phyloP scores from a whole-genome alignment of 495 filamentous ascomycete species.

The Hypomontagnella monticulosa region DNA sequence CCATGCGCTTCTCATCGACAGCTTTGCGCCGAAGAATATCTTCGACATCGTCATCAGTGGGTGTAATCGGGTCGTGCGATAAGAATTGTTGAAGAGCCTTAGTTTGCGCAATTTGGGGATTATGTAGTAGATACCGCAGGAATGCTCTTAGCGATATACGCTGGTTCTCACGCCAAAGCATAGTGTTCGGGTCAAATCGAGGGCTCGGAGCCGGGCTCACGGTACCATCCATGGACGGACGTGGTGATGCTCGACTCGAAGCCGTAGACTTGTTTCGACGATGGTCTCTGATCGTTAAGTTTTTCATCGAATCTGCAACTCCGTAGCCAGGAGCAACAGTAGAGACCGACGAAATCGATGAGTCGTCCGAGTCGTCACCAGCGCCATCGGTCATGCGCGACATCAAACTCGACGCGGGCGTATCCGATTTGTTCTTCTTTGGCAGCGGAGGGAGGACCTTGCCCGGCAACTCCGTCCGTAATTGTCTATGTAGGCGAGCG shows the following conservation, averaged over 20 bases:
- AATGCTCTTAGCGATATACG: conserved; percentile 92
- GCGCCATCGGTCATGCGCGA: conserved; percentile 56
- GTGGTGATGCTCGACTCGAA: conserved; percentile 50
- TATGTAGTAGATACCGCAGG: conserved; percentile 81
- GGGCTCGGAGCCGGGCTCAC: conserved; percentile 26
- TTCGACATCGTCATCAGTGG: conserved; percentile 81
- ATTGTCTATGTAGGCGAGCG: conserved; percentile 74
- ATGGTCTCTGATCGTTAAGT: conserved; percentile 53
- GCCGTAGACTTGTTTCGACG: conserved; percentile 46
- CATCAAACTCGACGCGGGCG: conserved; percentile 64
- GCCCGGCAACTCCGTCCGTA: conserved; percentile 88
- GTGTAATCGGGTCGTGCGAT: conserved; percentile 69
- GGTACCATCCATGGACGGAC: conserved; percentile 49
- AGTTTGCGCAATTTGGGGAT: conserved; percentile 81
- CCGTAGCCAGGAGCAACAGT: conserved; percentile 55
- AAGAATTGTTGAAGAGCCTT: conserved; percentile 86
- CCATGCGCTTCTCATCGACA: conserved; percentile 86
- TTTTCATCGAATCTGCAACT: conserved; percentile 49
- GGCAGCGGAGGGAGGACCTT: conserved; percentile 89
- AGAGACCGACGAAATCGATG: conserved; percentile 81
- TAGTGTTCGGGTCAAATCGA: conserved; percentile 52
- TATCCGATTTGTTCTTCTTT: conserved; percentile 84
- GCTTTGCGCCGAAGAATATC: conserved; percentile 82
- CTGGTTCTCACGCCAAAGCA: conserved; percentile 89
- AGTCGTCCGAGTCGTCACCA: conserved; percentile 71